Evolutionary conservation across 1,284 basidiomycete species (phyloP), one percentile per base, ranked within the genome.

Genomic region (Tilletia indica): DNA sequence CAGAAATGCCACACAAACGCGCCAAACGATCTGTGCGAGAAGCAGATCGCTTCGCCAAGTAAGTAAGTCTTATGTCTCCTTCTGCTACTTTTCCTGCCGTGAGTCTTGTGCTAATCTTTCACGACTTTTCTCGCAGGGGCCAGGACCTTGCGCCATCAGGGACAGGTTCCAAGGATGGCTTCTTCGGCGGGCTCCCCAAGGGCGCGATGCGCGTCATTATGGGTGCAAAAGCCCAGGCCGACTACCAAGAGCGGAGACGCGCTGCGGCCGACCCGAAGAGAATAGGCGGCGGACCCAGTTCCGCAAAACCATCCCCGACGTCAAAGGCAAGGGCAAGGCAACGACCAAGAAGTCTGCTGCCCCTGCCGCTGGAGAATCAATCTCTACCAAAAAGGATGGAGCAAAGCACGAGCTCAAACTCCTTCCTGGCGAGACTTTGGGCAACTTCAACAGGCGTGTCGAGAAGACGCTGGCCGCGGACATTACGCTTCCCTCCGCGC

Each of bases 121-220:
- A 11, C 51, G 6, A 54, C 51, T 16, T 19, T 39, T 42, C 5
- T 39, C 36, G 3, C 36, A 64, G 61, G 19, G 61, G 61, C 31
- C 34, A 38, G 2, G 16, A 64, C 34, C 31, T 38, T 36, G 9
- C 61, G 16, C 61, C 61, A 39, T 38, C 36, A n/a, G 34, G 36
- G 31, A 19, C 61, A 39, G 39, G 8, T 1, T 39, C 34, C 31
- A 64, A 39, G 16, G 51, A 54, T 54, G 51, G 19, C 51, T 19
- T 54, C 16, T 54, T 25, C 36, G 34, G 16, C 36, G 36, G 34
- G 19, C 12, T 64, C 3, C 61, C 61, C 1, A 64, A 64, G 34
- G 61, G 61, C 61, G 61, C 61, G 36, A 64, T 64, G 61, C 61
- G 61, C 61, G 38, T 64, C 16, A 6, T 64, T 3, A 64, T 64